Base-by-base conservation (phyloP, 176 grass and related monocot species). In the Oryza rufipogon region DNA sequence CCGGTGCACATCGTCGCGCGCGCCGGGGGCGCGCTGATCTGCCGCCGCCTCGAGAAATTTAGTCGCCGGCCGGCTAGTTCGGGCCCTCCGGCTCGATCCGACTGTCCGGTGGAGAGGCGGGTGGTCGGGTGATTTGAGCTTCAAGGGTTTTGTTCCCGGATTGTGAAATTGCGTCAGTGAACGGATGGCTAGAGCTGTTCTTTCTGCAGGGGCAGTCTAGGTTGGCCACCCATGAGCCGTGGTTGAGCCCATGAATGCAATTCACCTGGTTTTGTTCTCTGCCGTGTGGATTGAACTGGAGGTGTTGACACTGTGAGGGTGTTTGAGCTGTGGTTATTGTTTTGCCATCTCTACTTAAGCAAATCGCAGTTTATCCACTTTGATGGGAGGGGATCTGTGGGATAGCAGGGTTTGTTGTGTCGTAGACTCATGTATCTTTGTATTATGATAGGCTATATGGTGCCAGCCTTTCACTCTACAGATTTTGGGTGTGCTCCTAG, bases 11-110 rank as follows among this genome's bases (percentile, higher is more conserved):
- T 63, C 58, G 58, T 63, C 20, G 13, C 58, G 54, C 6, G 54
- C 17, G 39, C 39, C 39, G 52, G 16, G 19, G 46, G 25, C 28
- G 25, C 28, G 75, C 84, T 83, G 80, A 90, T 87, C 84, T 83
- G 74, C 68, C 28, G 17, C 28, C 49, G 41, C 46, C 61, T 2
- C 10, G 39, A 20, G 26, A 73, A 68, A 86, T 73, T 74, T 74
- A 48, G 46, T 23, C n/a, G 38, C 45, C 45, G 58, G 7, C 26
- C 46, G 5, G 8, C 22, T 39, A 3, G 64, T 64, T 34, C 14
- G 66, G 66, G 11, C 16, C 44, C 60, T 36, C 30, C 78, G n/a
- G 17, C 2, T 48, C 70, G 68, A 77, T 48, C 58, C 67, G 17
- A 74, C 20, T 16, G 34, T 66, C 81, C 45, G 63, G 36, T 7